Percentiles rank a stretch among this genome's conserved stretches.
Evolutionary conservation across 2,329 filamentous ascomycete species (phyloP).

Genomic region (Botrytis paeoniae): DNA sequence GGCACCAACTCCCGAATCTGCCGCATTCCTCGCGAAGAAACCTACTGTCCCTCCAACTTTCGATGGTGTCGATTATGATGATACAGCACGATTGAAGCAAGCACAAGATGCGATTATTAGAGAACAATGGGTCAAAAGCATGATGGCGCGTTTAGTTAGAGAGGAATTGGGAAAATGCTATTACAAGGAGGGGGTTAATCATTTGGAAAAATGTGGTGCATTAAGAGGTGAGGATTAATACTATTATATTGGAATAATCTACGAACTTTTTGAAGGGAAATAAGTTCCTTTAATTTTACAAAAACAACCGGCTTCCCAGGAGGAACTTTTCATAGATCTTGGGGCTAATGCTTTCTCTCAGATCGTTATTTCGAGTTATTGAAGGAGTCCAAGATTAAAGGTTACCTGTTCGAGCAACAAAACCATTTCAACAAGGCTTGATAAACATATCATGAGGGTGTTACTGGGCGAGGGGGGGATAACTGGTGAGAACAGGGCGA

Average conservation of each 20-base stretch:
- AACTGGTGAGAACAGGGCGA: neutral
- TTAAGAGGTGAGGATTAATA: conserved; percentile 64
- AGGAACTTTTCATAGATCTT: neutral
- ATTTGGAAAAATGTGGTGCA: conserved; percentile 81
- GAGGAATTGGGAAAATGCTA: conserved; percentile 88
- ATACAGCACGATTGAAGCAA: conserved; percentile 75
- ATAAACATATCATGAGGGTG: conserved; percentile 11
- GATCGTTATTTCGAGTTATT: conserved; percentile 78
- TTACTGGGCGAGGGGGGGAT: neutral
- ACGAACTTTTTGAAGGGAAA: neutral
- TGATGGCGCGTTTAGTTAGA: conserved; percentile 81
- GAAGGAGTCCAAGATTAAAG: conserved; percentile 72
- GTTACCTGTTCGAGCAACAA: conserved; percentile 75
- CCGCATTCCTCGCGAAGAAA: conserved; percentile 78
- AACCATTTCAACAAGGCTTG: conserved; percentile 61
- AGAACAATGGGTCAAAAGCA: conserved; percentile 85
- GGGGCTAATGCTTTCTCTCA: conserved; percentile 39
- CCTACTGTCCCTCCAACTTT: conserved; percentile 78
- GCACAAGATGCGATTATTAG: conserved; percentile 79
- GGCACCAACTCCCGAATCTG: conserved; percentile 84
- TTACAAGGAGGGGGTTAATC: conserved; percentile 78
- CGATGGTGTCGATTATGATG: conserved; percentile 82
- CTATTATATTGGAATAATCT: neutral
- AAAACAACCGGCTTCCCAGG: neutral
- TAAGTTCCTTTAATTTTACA: neutral